These are phyloP conservation scores for Melanogaster broomeanus DNA, from an alignment of 768 basidiomycete species.

Conservation along the genomic window DNA sequence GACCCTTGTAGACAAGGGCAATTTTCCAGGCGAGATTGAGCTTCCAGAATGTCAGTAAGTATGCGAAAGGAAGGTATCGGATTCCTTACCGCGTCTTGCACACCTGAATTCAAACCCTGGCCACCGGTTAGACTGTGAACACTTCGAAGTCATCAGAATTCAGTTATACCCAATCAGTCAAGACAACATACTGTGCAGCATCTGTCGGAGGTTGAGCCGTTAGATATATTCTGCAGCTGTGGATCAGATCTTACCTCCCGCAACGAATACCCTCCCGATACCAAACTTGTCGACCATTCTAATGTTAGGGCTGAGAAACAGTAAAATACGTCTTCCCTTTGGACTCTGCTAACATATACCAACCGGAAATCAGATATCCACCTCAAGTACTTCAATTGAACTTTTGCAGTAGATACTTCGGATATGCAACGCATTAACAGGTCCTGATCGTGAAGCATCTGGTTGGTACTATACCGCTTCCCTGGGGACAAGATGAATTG, in stretches of 20 bases:
- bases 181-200: slow-evolving; percentile 19
- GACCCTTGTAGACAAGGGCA: slow-evolving; percentile 36
- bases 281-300: slow-evolving; percentile 14
- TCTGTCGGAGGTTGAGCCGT: slow-evolving; percentile 9
- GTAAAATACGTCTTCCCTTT: neutral
- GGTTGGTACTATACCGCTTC: slow-evolving; percentile 18
- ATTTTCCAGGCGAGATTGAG: slow-evolving; percentile 46
- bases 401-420: slow-evolving; percentile 23
- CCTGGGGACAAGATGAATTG: slow-evolving; percentile 31
- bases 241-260: slow-evolving; percentile 6
- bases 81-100: slow-evolving; percentile 26
- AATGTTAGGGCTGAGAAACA: slow-evolving; percentile 8
- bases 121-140: slow-evolving; percentile 28
- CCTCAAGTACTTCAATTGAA: slow-evolving; percentile 25
- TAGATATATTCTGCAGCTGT: neutral
- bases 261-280: slow-evolving; percentile 14
- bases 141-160: neutral
- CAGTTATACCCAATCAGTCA: neutral
- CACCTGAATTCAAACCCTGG: slow-evolving; percentile 23
- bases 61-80: too few relatives aligned
- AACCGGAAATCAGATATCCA: slow-evolving; percentile 26
- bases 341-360: neutral
- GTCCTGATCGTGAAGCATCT: slow-evolving; percentile 18
- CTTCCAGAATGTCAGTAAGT: slow-evolving; percentile 14
- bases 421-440: slow-evolving; percentile 14